phyloP scores from a whole-genome alignment of 768 basidiomycete species.

The Amanita thiersii region DNA sequence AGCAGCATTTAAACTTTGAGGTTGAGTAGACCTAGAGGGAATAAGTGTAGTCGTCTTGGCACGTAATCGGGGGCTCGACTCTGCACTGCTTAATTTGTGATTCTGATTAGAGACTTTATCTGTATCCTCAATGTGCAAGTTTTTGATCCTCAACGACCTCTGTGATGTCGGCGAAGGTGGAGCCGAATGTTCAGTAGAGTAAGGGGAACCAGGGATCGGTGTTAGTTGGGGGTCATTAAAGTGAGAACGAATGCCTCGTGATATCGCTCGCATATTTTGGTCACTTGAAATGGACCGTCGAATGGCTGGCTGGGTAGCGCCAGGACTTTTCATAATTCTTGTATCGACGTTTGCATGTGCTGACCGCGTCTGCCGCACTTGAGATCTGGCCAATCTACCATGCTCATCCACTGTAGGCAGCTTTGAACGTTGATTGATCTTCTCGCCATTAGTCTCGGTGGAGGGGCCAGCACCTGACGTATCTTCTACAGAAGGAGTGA shows the following conservation, averaged over 20 bases:
- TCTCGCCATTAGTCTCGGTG: constrained; percentile 16
- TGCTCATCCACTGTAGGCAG: constrained; percentile 28
- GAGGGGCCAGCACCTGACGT: constrained; percentile 13
- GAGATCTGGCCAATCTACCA: constrained; percentile 13
- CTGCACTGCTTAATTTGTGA: constrained; percentile 20
- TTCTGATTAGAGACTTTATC: constrained; percentile 10
- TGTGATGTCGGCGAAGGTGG: constrained; percentile 41
- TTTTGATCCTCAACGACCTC: constrained; percentile 18
- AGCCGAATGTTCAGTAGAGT: constrained; percentile 50
- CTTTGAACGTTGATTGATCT: constrained; percentile 25
- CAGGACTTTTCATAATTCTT: not conserved
- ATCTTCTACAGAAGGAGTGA: constrained; percentile 19
- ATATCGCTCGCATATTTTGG: constrained; percentile 12
- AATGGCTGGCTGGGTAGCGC: constrained; percentile 13
- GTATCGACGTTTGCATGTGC: not conserved
- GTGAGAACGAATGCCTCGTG: constrained; percentile 2
- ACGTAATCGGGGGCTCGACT: constrained; percentile 36
- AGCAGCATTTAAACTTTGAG: constrained; percentile 68
- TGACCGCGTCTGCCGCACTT: constrained; percentile 18
- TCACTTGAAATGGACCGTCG: constrained; percentile 24
- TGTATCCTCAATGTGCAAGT: constrained; percentile 15
- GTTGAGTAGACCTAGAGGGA: constrained; percentile 44
- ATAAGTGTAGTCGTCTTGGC: constrained; percentile 50
- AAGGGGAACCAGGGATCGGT: constrained; percentile 65
- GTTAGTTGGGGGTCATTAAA: constrained; percentile 37